Evolutionary conservation across 192 early-diverging fungal species (phyloP), one percentile per base, ranked within the genome.

Genomic region (Podila clonocystis): DNA sequence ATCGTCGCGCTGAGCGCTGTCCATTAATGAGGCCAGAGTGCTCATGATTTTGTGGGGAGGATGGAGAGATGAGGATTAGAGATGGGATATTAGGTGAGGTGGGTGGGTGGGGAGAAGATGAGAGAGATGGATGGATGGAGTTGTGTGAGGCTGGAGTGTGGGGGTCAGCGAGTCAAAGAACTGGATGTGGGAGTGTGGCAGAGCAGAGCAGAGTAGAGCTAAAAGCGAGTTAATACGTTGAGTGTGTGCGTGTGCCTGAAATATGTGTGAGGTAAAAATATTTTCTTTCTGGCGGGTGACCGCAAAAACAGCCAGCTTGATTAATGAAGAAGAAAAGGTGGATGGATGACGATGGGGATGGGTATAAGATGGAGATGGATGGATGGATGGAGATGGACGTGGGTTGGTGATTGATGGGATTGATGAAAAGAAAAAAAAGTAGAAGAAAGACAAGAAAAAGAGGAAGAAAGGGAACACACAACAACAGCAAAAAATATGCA

Each of bases 1-100:
- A 66, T 86, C 82, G 9, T 82, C 85, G 61, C 82, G 82, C 65
- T 88, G 84, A 9, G 89, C 88, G 30, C 84, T 84, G 22, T 71
- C 74, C 50, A 79, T 79, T 50, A 79, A 26, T 17, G 68, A 58
- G 19, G 63, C 64, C 28, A 72, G 59, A 33, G 70, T 72, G 58
- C 55, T 61, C 70, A 72, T 77, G 41, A 50, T 64, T 9, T 59
- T 59, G 58, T 59, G 58, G 30, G 52, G 17, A 20, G 22, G 20
- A 26, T 55, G 24, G 52, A 24, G 52, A 55, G 52, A 24, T 55
- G 52, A 55, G 11, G n/a, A 55, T n/a, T 55, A 26, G n/a, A 55
- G 50, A 22, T 52, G 50, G 17, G 50, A 20, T n/a, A 17, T 52
- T 52, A 4, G 50, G n/a, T 6, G 5, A 20, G 20, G 50, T 61